phyloP scores from a whole-genome alignment of 371 early-diverging fungal genomes.

The Mortierella sp. region DNA sequence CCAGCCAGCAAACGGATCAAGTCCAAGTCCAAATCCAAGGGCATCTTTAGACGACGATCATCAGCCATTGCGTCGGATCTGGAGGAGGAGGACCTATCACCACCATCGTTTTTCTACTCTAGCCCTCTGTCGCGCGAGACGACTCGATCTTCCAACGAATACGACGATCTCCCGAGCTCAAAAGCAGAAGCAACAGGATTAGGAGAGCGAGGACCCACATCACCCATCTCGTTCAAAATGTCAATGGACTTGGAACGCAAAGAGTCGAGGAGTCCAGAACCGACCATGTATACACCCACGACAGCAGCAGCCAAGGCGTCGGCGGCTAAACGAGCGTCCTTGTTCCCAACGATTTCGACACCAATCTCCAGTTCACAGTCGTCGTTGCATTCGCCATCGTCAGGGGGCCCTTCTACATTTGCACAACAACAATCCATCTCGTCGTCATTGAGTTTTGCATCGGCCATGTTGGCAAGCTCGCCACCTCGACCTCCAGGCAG shows the following conservation, averaged over 20 bases:
- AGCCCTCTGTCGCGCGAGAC: conserved; percentile 39
- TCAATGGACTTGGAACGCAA: conserved; percentile 28
- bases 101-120: conserved; percentile 28
- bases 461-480: conserved; percentile 14
- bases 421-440: conserved; percentile 12
- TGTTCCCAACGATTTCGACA: conserved; percentile 4
- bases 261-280: conserved; percentile 24
- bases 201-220: too few relatives aligned
- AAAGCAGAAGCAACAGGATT: neutral
- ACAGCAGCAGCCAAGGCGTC: conserved; percentile 30
- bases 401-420: neutral
- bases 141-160: conserved; percentile 21
- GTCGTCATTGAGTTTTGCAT: conserved; percentile 23
- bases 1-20: conserved; percentile 63
- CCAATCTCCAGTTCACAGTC: neutral
- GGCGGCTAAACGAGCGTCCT: conserved; percentile 14
- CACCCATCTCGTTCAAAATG: too few relatives aligned
- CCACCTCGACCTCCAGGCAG: conserved; percentile 5
- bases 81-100: neutral
- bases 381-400: neutral
- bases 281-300: conserved; percentile 4
- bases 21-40: conserved; percentile 54
- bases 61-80: conserved; percentile 12
- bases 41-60: conserved; percentile 41
- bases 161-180: neutral